These are phyloP conservation scores for Paraphaeosphaeria minitans DNA, from an alignment of 2,329 filamentous ascomycete species.

Conservation along the genomic window DNA sequence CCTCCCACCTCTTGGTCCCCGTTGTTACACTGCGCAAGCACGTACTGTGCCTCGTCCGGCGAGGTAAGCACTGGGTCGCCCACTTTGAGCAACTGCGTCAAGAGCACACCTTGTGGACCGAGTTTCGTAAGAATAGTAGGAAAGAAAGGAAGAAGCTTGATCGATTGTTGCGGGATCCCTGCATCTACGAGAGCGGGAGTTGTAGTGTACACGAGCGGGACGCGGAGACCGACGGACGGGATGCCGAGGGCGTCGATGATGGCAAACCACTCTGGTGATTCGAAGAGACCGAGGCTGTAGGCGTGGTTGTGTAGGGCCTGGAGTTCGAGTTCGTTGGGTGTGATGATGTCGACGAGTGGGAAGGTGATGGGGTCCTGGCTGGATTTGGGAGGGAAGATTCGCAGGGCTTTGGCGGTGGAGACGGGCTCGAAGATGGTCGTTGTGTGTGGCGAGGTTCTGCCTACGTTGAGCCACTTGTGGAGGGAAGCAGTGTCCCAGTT, in stretches of 20 bases:
- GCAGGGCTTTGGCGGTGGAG: constrained; percentile 75
- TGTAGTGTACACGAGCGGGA: constrained; percentile 73
- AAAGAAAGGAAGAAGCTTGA: constrained; percentile 87
- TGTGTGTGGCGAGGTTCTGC: constrained; percentile 51
- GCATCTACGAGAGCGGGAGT: constrained; percentile 71
- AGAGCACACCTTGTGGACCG: constrained; percentile 73
- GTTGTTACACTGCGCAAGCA: constrained; percentile 66
- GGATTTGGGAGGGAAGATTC: constrained; percentile 62
- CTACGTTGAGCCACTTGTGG: constrained; percentile 68
- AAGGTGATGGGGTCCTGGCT: constrained; percentile 69
- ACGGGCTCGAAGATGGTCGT: constrained; percentile 85
- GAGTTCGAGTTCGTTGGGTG: constrained; percentile 85
- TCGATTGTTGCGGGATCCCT: constrained; percentile 80
- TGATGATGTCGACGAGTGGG: constrained; percentile 76
- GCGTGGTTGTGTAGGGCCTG: constrained; percentile 77
- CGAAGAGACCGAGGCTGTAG: constrained; percentile 68
- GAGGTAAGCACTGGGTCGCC: constrained; percentile 70
- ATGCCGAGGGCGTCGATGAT: constrained; percentile 82
- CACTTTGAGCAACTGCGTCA: constrained; percentile 72
- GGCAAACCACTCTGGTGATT: constrained; percentile 74
- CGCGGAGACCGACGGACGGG: constrained; percentile 68
- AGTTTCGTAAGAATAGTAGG: constrained; percentile 86
- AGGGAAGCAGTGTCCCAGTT: constrained; percentile 79
- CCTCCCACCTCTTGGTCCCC: constrained; percentile 65
- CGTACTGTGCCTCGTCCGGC: constrained; percentile 67